Percentiles rank a stretch among this genome's conserved stretches.
phyloP scores from a whole-genome alignment of 164 flowering plant genomes.

The Vitis riparia region DNA sequence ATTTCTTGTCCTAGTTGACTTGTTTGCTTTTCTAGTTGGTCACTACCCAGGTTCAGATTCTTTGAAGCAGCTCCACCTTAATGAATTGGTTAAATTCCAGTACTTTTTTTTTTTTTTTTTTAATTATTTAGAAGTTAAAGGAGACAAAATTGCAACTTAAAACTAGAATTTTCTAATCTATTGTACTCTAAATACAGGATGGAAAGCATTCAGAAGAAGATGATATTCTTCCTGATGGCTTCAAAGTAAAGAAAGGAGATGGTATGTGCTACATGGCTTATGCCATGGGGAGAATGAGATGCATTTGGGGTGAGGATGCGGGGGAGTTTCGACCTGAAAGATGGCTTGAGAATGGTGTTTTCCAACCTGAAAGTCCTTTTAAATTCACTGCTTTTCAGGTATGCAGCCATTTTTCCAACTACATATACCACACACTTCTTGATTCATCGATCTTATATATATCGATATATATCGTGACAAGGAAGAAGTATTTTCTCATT shows the following conservation, averaged over 20 bases:
- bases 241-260: slow-evolving; percentile 37
- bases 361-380: slow-evolving; percentile 19
- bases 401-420: too few species aligned
- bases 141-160: neutral
- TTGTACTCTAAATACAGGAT: slow-evolving; percentile 1
- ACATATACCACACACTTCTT: too few species aligned
- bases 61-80: too few species aligned
- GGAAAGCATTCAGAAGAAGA: slow-evolving; percentile 18
- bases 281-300: slow-evolving; percentile 47
- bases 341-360: slow-evolving; percentile 38
- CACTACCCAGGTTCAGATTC: too few species aligned
- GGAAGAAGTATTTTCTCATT: neutral
- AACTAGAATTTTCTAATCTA: neutral
- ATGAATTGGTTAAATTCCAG: too few species aligned
- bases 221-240: slow-evolving; percentile 41
- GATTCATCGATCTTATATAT: too few species aligned
- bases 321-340: slow-evolving; percentile 40
- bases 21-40: too few species aligned
- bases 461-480: too few species aligned
- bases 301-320: slow-evolving; percentile 49
- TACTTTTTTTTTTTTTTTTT: too few species aligned
- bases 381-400: slow-evolving; percentile 32
- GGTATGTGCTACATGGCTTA: slow-evolving; percentile 28
- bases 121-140: too few species aligned
- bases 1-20: too few species aligned